A percentile compares a stretch with the other conserved stretches of the same genome.
phyloP scores from a whole-genome alignment of 2,329 filamentous ascomycete genomes.

The Diaporthe sp. region DNA sequence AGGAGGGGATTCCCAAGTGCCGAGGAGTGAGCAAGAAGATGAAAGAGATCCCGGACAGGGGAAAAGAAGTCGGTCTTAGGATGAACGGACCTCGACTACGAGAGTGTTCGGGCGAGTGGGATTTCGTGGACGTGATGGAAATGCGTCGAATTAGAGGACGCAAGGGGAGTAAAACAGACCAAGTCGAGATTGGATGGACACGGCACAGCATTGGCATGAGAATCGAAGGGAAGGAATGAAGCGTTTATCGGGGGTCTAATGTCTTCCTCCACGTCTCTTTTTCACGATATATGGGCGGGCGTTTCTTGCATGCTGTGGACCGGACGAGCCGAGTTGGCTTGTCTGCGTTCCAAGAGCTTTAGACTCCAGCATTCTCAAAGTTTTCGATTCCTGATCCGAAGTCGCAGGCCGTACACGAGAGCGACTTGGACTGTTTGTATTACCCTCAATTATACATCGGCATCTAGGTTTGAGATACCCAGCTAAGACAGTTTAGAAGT shows the following conservation, averaged over 20 bases:
- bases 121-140: conserved; percentile 2
- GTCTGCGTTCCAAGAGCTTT: conserved; percentile 8
- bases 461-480: conserved; percentile 30
- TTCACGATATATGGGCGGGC: conserved; percentile 10
- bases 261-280: not conserved
- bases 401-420: not conserved
- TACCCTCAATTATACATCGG: conserved; percentile 2
- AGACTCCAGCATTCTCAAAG: not conserved
- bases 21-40: not conserved
- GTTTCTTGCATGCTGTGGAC: conserved; percentile 11
- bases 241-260: not conserved
- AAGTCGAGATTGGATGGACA: conserved; percentile 10
- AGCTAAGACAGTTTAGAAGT: conserved; percentile 9
- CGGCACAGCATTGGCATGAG: not conserved
- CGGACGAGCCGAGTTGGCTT: not conserved
- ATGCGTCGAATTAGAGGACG: conserved; percentile 8
- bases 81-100: not conserved
- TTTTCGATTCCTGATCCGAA: not conserved
- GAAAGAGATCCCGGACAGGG: not conserved
- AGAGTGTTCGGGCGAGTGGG: not conserved
- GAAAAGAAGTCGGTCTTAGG: conserved; percentile 32
- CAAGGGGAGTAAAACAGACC: not conserved
- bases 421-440: conserved; percentile 7
- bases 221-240: not conserved
- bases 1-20: not conserved